Conservation (phyloP, 1,284 basidiomycete genomes). For the Pyrrhoderma noxium region DNA sequence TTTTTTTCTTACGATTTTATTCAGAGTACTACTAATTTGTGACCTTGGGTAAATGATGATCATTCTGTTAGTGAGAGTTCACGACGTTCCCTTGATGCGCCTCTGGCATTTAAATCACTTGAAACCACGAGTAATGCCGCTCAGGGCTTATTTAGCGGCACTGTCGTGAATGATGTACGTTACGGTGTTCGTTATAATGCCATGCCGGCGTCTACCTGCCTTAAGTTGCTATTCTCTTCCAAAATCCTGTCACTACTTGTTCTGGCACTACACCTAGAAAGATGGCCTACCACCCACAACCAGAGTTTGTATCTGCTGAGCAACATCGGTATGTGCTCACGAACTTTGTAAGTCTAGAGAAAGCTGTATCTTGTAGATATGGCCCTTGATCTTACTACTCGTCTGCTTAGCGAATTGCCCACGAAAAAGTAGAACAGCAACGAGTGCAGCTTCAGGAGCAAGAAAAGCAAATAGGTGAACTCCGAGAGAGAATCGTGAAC, state of each 20-base stretch:
- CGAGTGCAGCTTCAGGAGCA: slow-evolving; percentile 71
- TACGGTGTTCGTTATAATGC: too few relatives aligned
- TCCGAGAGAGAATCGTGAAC: slow-evolving; percentile 60
- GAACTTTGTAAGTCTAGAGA: slow-evolving; percentile 55
- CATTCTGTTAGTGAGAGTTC: too few relatives aligned
- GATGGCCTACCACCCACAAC: neutral
- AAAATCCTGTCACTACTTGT: too few relatives aligned
- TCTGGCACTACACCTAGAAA: too few relatives aligned
- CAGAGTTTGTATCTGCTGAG: slow-evolving; percentile 57
- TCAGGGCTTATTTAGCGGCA: too few relatives aligned
- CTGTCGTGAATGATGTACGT: too few relatives aligned
- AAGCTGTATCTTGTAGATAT: too few relatives aligned
- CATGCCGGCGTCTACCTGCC: too few relatives aligned
- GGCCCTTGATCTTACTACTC: neutral
- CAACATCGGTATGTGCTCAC: slow-evolving; percentile 73
- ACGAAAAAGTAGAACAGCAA: slow-evolving; percentile 80
- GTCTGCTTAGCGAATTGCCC: slow-evolving; percentile 59
- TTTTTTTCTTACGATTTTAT: too few relatives aligned
- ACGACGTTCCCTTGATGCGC: neutral
- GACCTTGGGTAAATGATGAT: too few relatives aligned
- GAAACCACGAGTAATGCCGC: neutral
- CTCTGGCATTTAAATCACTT: neutral
- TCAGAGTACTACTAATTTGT: too few relatives aligned
- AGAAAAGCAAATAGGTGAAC: slow-evolving; percentile 67
- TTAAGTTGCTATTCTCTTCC: too few relatives aligned